Percentiles rank a stretch among this genome's conserved stretches.
phyloP scores from a whole-genome alignment of 177 flowering plant species.

The Vitis hybrid region DNA sequence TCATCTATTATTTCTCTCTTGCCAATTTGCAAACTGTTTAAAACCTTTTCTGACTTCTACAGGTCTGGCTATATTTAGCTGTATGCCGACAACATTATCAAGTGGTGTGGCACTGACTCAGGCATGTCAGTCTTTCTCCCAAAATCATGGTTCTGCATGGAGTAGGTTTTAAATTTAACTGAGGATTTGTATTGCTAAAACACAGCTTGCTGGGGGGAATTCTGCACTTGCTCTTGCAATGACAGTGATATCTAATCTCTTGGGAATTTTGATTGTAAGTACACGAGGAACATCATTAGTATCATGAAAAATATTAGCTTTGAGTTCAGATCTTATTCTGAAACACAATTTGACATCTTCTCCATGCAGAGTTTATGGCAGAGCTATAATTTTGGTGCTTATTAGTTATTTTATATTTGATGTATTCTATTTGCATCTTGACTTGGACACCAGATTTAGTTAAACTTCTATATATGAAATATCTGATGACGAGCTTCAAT shows the following conservation, averaged over 20 bases:
- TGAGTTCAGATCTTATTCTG: neutral
- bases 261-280: slow-evolving; percentile 86
- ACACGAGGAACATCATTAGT: neutral
- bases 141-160: neutral
- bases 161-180: slow-evolving; percentile 9
- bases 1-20: neutral
- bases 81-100: slow-evolving; percentile 97
- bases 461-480: too few species aligned
- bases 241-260: slow-evolving; percentile 77
- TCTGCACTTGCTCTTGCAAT: slow-evolving; percentile 92
- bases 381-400: neutral
- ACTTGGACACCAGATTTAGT: too few species aligned
- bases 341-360: neutral
- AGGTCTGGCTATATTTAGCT: slow-evolving; percentile 90
- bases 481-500: too few species aligned
- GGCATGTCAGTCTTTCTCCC: slow-evolving; percentile 27
- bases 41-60: slow-evolving; percentile 13
- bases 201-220: slow-evolving; percentile 94
- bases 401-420: neutral
- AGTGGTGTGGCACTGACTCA: slow-evolving; percentile 96
- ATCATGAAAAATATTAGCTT: neutral
- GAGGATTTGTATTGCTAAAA: slow-evolving; percentile 15
- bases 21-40: neutral
- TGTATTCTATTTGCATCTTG: neutral
- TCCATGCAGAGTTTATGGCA: neutral